Conservation (phyloP, 2,329 filamentous ascomycete genomes). For the Diaporthe longicolla region DNA sequence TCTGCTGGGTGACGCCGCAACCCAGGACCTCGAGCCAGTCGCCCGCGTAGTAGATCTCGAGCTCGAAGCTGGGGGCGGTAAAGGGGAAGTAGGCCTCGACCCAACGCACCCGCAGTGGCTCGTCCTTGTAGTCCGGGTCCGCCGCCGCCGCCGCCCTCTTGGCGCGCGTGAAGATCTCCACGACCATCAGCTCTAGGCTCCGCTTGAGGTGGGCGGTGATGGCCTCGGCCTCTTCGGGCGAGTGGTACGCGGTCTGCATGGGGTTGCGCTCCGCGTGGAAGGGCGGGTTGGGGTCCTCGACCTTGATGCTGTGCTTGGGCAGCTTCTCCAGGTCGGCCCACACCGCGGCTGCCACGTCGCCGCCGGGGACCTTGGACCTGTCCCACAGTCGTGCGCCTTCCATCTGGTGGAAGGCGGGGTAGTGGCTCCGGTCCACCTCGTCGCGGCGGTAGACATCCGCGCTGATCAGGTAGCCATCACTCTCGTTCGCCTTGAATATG, state of each 20-base stretch:
- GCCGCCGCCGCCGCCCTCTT: slow-evolving; percentile 72
- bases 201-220: slow-evolving; percentile 89
- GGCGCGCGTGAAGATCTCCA: slow-evolving; percentile 88
- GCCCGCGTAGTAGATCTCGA: slow-evolving; percentile 94
- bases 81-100: slow-evolving; percentile 98
- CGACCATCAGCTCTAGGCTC: slow-evolving; percentile 89
- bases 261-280: slow-evolving; percentile 86
- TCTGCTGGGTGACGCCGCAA: slow-evolving; percentile 90
- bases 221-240: slow-evolving; percentile 82
- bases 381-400: slow-evolving; percentile 95
- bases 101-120: slow-evolving; percentile 91
- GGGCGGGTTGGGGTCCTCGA: slow-evolving; percentile 87
- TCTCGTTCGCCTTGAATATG: slow-evolving; percentile 79
- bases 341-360: slow-evolving; percentile 75
- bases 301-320: slow-evolving; percentile 80
- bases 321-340: slow-evolving; percentile 78
- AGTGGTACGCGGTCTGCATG: slow-evolving; percentile 80
- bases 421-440: slow-evolving; percentile 94
- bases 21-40: slow-evolving; percentile 97
- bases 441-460: slow-evolving; percentile 97
- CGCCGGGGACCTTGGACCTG: slow-evolving; percentile 69
- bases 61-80: slow-evolving; percentile 94
- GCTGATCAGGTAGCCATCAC: slow-evolving; percentile 87
- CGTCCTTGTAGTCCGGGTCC: slow-evolving; percentile 66
- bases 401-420: slow-evolving; percentile 99